Evolutionary conservation across 2,329 filamentous ascomycete species (phyloP).

Genomic region (Exutisphaerella laricina): DNA sequence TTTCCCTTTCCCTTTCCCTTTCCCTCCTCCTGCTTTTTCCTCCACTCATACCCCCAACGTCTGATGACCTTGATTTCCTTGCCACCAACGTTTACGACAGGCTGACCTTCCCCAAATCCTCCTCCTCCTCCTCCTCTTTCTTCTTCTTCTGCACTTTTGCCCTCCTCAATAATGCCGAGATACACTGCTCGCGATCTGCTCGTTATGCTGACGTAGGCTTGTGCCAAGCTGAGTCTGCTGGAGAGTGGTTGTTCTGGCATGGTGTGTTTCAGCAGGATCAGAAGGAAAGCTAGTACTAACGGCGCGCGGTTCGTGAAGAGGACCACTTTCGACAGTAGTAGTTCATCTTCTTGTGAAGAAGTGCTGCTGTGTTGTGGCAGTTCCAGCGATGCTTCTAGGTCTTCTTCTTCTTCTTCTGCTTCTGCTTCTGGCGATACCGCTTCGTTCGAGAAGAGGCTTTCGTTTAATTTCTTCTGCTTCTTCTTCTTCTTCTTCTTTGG

Average conservation of each 20-base stretch:
- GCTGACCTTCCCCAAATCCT: slow-evolving; percentile 70
- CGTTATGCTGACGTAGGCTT: slow-evolving; percentile 78
- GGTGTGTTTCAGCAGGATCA: slow-evolving; percentile 67
- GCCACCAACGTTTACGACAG: slow-evolving; percentile 65
- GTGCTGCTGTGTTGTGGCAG: slow-evolving; percentile 52
- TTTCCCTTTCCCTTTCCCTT: not conserved
- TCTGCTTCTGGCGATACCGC: slow-evolving; percentile 41
- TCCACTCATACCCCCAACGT: slow-evolving; percentile 66
- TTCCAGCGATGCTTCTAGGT: slow-evolving; percentile 58
- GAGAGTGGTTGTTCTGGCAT: slow-evolving; percentile 82
- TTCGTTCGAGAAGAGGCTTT: slow-evolving; percentile 30
- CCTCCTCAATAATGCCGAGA: slow-evolving; percentile 65
- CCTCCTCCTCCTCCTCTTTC: slow-evolving; percentile 62
- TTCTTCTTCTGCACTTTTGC: slow-evolving; percentile 60
- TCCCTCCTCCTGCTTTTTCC: slow-evolving; percentile 27
- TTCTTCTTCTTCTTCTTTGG: no score
- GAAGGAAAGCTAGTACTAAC: slow-evolving; percentile 72
- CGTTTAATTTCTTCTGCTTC: slow-evolving; percentile 23
- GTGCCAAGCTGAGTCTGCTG: slow-evolving; percentile 75
- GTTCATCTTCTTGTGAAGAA: no score
- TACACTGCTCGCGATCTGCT: slow-evolving; percentile 70
- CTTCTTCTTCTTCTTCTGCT: no score
- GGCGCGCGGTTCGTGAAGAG: slow-evolving; percentile 76
- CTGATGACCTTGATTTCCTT: slow-evolving; percentile 70
- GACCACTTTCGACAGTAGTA: slow-evolving; percentile 51